These are phyloP conservation scores for Calocybe indica DNA, from an alignment of 768 basidiomycete genomes.

Conservation along the genomic window DNA sequence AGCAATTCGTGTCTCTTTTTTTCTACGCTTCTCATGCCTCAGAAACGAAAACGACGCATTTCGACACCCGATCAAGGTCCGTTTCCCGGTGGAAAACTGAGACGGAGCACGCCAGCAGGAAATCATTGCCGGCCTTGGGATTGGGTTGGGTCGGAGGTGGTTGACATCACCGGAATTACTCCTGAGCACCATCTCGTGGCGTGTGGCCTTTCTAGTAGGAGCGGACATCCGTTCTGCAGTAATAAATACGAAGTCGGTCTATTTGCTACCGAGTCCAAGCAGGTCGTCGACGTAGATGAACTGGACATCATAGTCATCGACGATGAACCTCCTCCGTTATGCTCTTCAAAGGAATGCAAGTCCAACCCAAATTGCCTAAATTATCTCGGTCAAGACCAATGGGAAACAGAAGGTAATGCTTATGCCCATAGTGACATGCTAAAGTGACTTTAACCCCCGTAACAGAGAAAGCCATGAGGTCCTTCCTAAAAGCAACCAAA, in stretches of 20 bases:
- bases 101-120: slow-evolving; percentile 45
- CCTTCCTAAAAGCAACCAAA: slow-evolving; percentile 46
- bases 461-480: slow-evolving; percentile 42
- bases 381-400: slow-evolving; percentile 77
- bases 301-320: slow-evolving; percentile 68
- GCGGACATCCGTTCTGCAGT: slow-evolving; percentile 44
- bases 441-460: slow-evolving; percentile 2
- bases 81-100: slow-evolving; percentile 56
- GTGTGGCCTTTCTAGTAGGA: slow-evolving; percentile 58
- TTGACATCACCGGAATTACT: slow-evolving; percentile 52
- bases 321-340: slow-evolving; percentile 54
- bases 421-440: slow-evolving; percentile 6
- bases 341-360: slow-evolving; percentile 62
- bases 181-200: slow-evolving; percentile 58
- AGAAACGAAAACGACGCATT: slow-evolving; percentile 53
- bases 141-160: slow-evolving; percentile 73
- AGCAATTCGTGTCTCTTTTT: slow-evolving; percentile 9
- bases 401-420: slow-evolving; percentile 59
- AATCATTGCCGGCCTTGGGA: slow-evolving; percentile 56
- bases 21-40: slow-evolving; percentile 34
- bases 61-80: slow-evolving; percentile 45
- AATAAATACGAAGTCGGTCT: slow-evolving; percentile 39
- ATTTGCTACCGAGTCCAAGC: slow-evolving; percentile 7
- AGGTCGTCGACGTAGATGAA: slow-evolving; percentile 37
- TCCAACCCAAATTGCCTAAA: slow-evolving; percentile 83